Evolutionary conservation across 257 asterid species (phyloP).

Genomic region (Solanum peruvianum): DNA sequence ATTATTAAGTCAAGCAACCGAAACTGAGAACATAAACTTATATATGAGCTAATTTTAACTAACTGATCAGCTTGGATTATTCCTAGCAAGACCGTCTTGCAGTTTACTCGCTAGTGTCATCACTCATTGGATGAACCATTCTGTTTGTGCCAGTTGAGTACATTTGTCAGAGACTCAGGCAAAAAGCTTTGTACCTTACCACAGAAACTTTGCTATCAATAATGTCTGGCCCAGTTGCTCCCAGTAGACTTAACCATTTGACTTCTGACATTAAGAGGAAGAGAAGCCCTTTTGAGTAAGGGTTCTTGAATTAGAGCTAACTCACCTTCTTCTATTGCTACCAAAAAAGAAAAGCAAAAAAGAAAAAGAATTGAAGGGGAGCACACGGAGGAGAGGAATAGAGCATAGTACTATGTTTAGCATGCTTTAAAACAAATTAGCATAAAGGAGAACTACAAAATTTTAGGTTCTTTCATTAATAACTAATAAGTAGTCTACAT

Average conservation of each 20-base stretch:
- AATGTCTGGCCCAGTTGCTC: not conserved
- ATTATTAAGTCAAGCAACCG: not conserved
- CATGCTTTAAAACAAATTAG: not conserved
- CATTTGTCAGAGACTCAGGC: not conserved
- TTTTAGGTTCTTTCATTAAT: not conserved
- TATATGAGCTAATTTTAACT: not conserved
- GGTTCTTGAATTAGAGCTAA: not conserved
- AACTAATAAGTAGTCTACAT: not conserved
- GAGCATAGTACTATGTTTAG: not conserved
- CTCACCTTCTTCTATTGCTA: not conserved
- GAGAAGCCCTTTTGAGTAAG: not conserved
- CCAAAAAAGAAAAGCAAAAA: not conserved
- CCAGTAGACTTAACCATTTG: not conserved
- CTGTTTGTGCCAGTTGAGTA: not conserved
- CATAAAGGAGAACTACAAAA: not conserved
- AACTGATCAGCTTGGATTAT: not conserved
- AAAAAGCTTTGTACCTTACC: not conserved
- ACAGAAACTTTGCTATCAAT: not conserved
- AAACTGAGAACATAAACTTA: not conserved
- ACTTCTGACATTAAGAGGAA: not conserved
- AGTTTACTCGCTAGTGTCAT: not conserved
- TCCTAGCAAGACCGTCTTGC: not conserved
- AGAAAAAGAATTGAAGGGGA: not conserved
- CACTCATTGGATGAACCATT: not conserved
- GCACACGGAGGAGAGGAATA: not conserved